Evolutionary conservation across 2,329 filamentous ascomycete genomes (phyloP).

Genomic region (Didymella pinodella): DNA sequence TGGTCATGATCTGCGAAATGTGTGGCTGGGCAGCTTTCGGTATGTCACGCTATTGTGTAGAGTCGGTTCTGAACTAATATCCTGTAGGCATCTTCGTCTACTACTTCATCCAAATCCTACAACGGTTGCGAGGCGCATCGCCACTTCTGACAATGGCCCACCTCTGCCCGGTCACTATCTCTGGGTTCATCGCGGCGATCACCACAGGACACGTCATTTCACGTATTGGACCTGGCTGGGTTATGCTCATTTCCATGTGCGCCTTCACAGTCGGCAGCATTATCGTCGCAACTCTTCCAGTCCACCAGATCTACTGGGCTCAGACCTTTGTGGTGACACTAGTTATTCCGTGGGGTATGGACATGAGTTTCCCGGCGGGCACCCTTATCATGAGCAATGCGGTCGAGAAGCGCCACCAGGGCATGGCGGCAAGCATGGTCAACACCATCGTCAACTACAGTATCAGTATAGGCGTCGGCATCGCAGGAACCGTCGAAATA

Average conservation of each 20-base stretch:
- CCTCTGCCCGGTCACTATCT: conserved; percentile 36
- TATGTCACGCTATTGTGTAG: conserved; percentile 17
- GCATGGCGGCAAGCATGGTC: conserved; percentile 52
- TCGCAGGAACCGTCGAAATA: conserved; percentile 54
- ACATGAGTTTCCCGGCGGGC: conserved; percentile 54
- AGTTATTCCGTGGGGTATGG: conserved; percentile 52
- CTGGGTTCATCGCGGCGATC: conserved; percentile 45
- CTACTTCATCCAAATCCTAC: conserved; percentile 44
- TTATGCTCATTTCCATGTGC: conserved; percentile 45
- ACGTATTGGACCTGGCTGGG: conserved; percentile 37
- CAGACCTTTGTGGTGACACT: conserved; percentile 46
- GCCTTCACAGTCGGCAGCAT: conserved; percentile 48
- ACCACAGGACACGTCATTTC: conserved; percentile 43
- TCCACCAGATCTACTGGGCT: conserved; percentile 55
- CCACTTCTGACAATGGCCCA: conserved; percentile 42
- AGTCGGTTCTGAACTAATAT: not conserved
- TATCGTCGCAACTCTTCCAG: conserved; percentile 52
- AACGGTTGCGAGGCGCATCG: conserved; percentile 32
- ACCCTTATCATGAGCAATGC: conserved; percentile 52
- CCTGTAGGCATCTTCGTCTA: conserved; percentile 39
- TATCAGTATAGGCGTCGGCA: conserved; percentile 54
- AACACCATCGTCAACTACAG: conserved; percentile 56
- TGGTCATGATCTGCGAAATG: conserved; percentile 64
- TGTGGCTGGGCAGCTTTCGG: conserved; percentile 52
- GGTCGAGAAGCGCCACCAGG: conserved; percentile 52